Evolutionary conservation across 805 yeast species (phyloP).

Genomic region (Candida suzukii): DNA sequence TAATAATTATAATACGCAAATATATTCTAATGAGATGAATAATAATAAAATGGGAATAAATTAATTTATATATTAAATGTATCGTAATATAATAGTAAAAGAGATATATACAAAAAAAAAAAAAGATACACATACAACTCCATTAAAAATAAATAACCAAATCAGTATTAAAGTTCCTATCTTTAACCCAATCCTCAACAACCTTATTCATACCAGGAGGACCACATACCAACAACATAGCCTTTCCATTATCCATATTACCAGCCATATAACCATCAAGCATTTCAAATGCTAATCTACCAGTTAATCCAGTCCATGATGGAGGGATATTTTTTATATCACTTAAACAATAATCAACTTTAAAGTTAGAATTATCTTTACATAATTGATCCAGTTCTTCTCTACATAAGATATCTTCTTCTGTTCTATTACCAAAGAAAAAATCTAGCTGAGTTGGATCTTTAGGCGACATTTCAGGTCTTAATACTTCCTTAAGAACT

Average conservation of each 20-base stretch:
- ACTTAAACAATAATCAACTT: constrained; percentile 32
- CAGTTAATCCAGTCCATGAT: constrained; percentile 33
- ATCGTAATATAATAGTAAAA: neutral
- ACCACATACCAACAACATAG: constrained; percentile 41
- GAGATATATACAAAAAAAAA: too few relatives aligned
- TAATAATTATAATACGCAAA: too few relatives aligned
- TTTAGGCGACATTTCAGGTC: constrained; percentile 22
- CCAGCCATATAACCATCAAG: constrained; percentile 24
- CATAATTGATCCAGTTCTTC: constrained; percentile 36
- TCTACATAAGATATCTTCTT: constrained; percentile 38
- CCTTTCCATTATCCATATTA: constrained; percentile 12
- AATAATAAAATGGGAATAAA: too few relatives aligned
- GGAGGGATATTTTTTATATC: constrained; percentile 2
- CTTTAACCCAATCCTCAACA: constrained; percentile 9
- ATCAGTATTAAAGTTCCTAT: constrained; percentile 6
- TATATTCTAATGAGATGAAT: too few relatives aligned
- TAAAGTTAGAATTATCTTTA: constrained; percentile 25
- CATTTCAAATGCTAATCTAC: constrained; percentile 32
- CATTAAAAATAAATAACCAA: constrained; percentile 15
- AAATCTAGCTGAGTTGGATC: constrained; percentile 39
- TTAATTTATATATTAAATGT: too few relatives aligned
- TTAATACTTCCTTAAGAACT: constrained; percentile 35
- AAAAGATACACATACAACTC: too few relatives aligned
- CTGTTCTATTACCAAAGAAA: constrained; percentile 36
- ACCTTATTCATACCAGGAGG: constrained; percentile 35